Evolutionary conservation across 2,329 filamentous ascomycete genomes (phyloP), one percentile per base, ranked within the genome.

Genomic region (Hymenoscyphus salicellus): DNA sequence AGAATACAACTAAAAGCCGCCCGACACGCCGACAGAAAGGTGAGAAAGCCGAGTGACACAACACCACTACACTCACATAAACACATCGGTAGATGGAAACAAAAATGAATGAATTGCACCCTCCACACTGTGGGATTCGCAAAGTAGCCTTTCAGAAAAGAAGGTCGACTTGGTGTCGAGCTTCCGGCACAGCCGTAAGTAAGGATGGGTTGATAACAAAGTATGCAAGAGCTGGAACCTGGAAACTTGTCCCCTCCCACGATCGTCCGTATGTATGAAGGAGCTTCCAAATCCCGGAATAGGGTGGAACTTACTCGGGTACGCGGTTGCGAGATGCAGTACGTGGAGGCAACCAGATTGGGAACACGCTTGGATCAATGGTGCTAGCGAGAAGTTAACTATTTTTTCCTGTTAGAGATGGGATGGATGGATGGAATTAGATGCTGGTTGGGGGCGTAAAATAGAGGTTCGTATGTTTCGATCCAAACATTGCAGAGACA

Each of bases 381-480:
- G 26, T 23, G 46, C 20, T 16, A 11, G n/a, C 11, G 7, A 14
- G n/a, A 23, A 23, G 23, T n/a, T 3, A 6, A 46, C 1, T 5
- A 23, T 8, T 26, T 5, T 10, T 30, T 30, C 28, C 28, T 30
- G 3, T 30, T 30, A 30, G 43, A 11, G 6, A 49, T 49, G n/a
- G 2, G 20, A 38, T 10, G 11, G 11, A 14, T 16, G 11, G 11
- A 38, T 36, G 43, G 43, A 49, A 49, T 49, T 49, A 49, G 43
- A 49, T 49, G 43, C 43, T 49, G 43, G 43, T 49, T 49, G 43
- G 43, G 43, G 43, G 43, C 43, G 43, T 49, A 49, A 49, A 30
- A 49, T 49, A 26, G 3, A 49, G 10, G 23, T 23, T 11, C 43
- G 43, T 49, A 49, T 49, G 43, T 49, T 26, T 49, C 43, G n/a